phyloP scores from a whole-genome alignment of 2,329 filamentous ascomycete species.

The Cladosporium sp. region DNA sequence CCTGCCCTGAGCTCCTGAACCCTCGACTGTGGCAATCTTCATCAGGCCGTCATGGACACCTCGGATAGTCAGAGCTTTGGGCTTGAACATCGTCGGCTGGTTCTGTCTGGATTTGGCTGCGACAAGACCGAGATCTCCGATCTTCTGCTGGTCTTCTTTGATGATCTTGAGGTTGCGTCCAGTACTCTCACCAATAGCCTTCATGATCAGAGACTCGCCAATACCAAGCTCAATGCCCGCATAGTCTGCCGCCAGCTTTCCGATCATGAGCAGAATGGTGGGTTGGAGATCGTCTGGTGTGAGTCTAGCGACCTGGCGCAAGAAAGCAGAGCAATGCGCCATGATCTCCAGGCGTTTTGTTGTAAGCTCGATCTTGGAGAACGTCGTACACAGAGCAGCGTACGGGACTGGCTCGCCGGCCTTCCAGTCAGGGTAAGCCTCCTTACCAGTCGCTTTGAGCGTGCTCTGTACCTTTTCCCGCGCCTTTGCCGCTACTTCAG shows the following conservation, averaged over 20 bases:
- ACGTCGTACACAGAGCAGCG: conserved; percentile 87
- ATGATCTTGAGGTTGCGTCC: conserved; percentile 83
- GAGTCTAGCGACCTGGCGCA: conserved; percentile 88
- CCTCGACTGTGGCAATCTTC: conserved; percentile 78
- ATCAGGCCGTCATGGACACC: conserved; percentile 86
- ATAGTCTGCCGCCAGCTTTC: conserved; percentile 95
- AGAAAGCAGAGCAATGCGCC: conserved; percentile 82
- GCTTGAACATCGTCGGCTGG: conserved; percentile 97
- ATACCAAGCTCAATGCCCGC: conserved; percentile 97
- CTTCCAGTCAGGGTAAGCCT: conserved; percentile 95
- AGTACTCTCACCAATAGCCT: conserved; percentile 91
- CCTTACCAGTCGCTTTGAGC: conserved; percentile 62
- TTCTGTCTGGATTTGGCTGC: conserved; percentile 93
- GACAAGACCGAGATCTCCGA: conserved; percentile 89
- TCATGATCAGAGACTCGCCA: conserved; percentile 97
- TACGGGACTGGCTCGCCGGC: conserved; percentile 85
- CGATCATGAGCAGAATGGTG: conserved; percentile 92
- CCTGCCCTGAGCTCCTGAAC: conserved; percentile 79
- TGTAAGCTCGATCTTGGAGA: conserved; percentile 91
- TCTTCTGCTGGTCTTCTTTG: conserved; percentile 92
- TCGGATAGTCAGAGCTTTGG: conserved; percentile 79
- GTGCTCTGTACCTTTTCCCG: conserved; percentile 76
- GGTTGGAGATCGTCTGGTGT: conserved; percentile 83
- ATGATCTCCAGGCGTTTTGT: conserved; percentile 85
- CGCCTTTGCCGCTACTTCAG: conserved; percentile 66